Conservation (phyloP, 768 basidiomycete genomes). For the Termitomyces sp. region DNA sequence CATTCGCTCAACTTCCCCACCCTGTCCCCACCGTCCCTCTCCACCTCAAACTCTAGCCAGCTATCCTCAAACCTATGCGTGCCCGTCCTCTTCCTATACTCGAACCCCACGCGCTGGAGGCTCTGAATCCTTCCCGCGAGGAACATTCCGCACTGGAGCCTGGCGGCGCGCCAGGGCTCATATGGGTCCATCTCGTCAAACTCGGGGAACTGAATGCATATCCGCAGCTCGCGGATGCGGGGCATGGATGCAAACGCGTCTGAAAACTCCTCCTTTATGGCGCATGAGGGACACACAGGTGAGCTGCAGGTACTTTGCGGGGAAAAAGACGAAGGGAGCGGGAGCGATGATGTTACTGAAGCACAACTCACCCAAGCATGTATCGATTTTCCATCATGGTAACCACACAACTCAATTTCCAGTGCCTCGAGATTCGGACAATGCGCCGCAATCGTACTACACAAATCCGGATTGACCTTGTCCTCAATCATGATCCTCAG, state of each 20-base stretch:
- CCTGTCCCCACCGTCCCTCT: slow-evolving; percentile 14
- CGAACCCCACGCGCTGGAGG: slow-evolving; percentile 30
- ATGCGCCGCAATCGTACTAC: slow-evolving; percentile 22
- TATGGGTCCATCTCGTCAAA: slow-evolving; percentile 27
- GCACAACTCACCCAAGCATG: slow-evolving; percentile 31
- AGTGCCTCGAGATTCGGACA: slow-evolving; percentile 32
- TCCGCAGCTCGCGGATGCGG: slow-evolving; percentile 22
- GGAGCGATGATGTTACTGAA: not conserved
- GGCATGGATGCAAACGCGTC: slow-evolving; percentile 24
- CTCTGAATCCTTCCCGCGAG: slow-evolving; percentile 26
- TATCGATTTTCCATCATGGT: slow-evolving; percentile 32
- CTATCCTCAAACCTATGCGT: slow-evolving; percentile 35
- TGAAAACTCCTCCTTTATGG: slow-evolving; percentile 26
- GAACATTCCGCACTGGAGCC: slow-evolving; percentile 28
- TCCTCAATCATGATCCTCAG: slow-evolving; percentile 37
- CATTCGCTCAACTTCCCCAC: slow-evolving; percentile 23
- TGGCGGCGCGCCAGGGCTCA: slow-evolving; percentile 27
- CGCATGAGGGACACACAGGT: slow-evolving; percentile 1
- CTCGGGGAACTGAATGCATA: slow-evolving; percentile 34
- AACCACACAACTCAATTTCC: slow-evolving; percentile 38
- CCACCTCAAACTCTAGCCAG: slow-evolving; percentile 35
- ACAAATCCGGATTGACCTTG: slow-evolving; percentile 27
- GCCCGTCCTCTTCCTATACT: slow-evolving; percentile 34
- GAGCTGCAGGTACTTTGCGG: slow-evolving; percentile 2
- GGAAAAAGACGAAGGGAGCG: not conserved